Evolutionary conservation across 2,329 filamentous ascomycete genomes (phyloP).

Genomic region (Pseudogymnoascus verrucosus): DNA sequence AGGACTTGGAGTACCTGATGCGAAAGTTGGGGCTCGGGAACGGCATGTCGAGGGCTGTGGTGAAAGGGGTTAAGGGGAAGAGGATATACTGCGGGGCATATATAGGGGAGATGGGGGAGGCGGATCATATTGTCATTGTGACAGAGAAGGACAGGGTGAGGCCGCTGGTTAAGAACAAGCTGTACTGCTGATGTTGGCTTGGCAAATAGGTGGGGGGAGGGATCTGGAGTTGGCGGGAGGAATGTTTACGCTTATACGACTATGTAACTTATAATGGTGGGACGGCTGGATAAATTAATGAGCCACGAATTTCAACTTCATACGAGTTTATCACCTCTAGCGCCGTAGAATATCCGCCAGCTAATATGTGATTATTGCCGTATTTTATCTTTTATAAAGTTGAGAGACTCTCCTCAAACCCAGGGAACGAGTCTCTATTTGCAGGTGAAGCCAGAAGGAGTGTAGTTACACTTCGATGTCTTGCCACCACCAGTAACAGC

Average conservation of each 20-base stretch:
- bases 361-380: too few relatives aligned
- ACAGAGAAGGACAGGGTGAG: neutral
- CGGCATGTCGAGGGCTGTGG: neutral
- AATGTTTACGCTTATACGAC: neutral
- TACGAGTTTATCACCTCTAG: neutral
- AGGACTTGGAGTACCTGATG: neutral
- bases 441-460: too few relatives aligned
- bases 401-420: too few relatives aligned
- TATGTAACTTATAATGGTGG: neutral
- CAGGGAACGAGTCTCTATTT: too few relatives aligned
- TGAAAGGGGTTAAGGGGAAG: conserved; percentile 1
- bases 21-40: neutral
- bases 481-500: too few relatives aligned
- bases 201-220: neutral
- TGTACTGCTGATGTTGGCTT: neutral
- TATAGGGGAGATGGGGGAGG: neutral
- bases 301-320: neutral
- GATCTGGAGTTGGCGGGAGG: neutral
- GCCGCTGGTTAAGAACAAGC: neutral
- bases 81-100: conserved; percentile 3
- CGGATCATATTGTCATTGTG: conserved; percentile 1
- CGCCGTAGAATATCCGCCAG: too few relatives aligned
- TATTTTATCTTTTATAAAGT: neutral
- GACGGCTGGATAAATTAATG: neutral
- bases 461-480: too few relatives aligned